Evolutionary conservation across 371 early-diverging fungal genomes (phyloP).

Genomic region (Blakeslea trispora): DNA sequence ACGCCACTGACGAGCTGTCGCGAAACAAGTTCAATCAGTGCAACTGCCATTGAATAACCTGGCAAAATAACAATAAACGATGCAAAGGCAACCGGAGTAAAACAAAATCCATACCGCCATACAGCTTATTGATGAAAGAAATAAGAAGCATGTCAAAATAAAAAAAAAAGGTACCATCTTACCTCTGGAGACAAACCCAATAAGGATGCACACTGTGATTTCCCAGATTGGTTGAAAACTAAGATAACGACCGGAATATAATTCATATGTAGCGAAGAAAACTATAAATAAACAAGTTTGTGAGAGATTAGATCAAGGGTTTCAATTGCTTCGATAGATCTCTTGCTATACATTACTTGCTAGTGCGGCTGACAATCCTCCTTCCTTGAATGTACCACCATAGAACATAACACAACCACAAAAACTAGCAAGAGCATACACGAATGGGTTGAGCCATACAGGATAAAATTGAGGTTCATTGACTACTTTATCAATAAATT

Average conservation of each 20-base stretch:
- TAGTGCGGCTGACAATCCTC: slow-evolving; percentile 40
- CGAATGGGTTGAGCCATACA: slow-evolving; percentile 51
- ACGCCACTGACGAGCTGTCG: slow-evolving; percentile 88
- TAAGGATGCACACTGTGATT: slow-evolving; percentile 68
- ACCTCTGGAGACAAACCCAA: slow-evolving; percentile 66
- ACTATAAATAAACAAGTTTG: slow-evolving; percentile 21
- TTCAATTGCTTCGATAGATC: slow-evolving; percentile 4
- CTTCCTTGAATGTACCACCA: slow-evolving; percentile 48
- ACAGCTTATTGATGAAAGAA: slow-evolving; percentile 24
- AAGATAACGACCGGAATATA: slow-evolving; percentile 38
- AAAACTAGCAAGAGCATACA: slow-evolving; percentile 53
- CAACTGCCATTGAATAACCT: slow-evolving; percentile 73
- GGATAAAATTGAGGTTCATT: slow-evolving; percentile 49
- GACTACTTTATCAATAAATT: slow-evolving; percentile 48
- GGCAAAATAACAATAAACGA: slow-evolving; percentile 68
- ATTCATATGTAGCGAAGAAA: slow-evolving; percentile 44
- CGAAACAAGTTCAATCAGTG: slow-evolving; percentile 81
- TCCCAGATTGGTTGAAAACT: slow-evolving; percentile 65
- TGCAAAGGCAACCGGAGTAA: slow-evolving; percentile 52
- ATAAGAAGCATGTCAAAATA: not conserved
- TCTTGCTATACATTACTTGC: slow-evolving; percentile 43
- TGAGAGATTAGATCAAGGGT: not conserved
- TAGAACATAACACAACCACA: slow-evolving; percentile 51
- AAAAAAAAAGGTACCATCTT: not conserved
- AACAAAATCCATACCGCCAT: slow-evolving; percentile 40